A percentile compares a stretch with the other conserved stretches of the same genome.
Evolutionary conservation across 768 basidiomycete genomes (phyloP).

Genomic region (Gymnopilus junonius): DNA sequence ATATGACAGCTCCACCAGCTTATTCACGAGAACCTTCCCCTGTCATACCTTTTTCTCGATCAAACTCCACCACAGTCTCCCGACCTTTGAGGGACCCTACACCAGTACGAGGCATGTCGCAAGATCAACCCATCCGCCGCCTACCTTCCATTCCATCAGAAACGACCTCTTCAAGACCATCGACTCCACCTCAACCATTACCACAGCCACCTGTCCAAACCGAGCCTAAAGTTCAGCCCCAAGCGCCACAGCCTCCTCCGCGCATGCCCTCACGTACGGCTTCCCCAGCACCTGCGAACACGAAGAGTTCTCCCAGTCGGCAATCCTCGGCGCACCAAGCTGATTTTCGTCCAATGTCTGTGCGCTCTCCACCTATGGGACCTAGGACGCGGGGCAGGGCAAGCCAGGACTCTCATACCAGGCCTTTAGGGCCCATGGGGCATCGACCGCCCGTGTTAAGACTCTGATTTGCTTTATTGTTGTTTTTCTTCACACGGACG

Average conservation of each 20-base stretch:
- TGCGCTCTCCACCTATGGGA: slow-evolving; percentile 30
- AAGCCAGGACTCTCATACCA: slow-evolving; percentile 8
- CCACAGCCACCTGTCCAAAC: slow-evolving; percentile 1
- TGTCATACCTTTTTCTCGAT: slow-evolving; percentile 14
- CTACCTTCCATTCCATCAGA: slow-evolving; percentile 28
- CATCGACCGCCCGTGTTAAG: slow-evolving; percentile 23
- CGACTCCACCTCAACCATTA: slow-evolving; percentile 11
- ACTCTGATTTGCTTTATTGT: slow-evolving; percentile 7
- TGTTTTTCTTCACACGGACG: background rate
- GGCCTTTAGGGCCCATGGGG: background rate
- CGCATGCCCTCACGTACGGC: background rate
- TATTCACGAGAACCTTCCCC: slow-evolving; percentile 20
- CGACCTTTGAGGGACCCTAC: slow-evolving; percentile 7
- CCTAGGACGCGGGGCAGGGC: slow-evolving; percentile 24
- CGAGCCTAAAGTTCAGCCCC: background rate
- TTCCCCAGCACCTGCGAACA: slow-evolving; percentile 4
- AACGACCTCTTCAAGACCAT: slow-evolving; percentile 8
- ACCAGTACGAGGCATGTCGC: background rate
- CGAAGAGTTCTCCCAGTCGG: background rate
- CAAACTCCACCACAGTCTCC: slow-evolving; percentile 7
- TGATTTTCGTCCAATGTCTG: slow-evolving; percentile 8
- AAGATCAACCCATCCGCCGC: slow-evolving; percentile 16
- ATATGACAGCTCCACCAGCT: slow-evolving; percentile 21
- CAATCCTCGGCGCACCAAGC: background rate
- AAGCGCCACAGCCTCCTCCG: background rate